Percentiles rank a stretch among this genome's conserved stretches.
Evolutionary conservation across 768 basidiomycete genomes (phyloP).

Genomic region (Leccinum barrowsii): DNA sequence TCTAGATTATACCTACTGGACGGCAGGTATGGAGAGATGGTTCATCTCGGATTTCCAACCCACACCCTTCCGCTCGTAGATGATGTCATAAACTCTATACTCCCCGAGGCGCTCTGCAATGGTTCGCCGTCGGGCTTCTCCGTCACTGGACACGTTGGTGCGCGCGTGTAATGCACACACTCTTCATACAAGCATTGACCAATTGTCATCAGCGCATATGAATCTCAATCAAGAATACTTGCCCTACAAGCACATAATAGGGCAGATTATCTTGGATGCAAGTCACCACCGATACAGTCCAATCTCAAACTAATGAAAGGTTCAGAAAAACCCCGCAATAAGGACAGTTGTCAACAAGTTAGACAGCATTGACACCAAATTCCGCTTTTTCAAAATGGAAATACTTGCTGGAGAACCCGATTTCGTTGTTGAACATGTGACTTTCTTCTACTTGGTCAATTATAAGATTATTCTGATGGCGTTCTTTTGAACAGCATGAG

Average conservation of each 20-base stretch:
- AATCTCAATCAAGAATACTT: constrained; percentile 90
- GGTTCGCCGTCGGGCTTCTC: constrained; percentile 87
- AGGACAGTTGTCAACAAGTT: constrained; percentile 95
- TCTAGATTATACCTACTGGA: constrained; percentile 87
- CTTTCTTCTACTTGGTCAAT: constrained; percentile 22
- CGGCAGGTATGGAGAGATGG: constrained; percentile 51
- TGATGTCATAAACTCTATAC: constrained; percentile 76
- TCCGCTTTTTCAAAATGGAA: constrained; percentile 96
- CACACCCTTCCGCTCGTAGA: constrained; percentile 41
- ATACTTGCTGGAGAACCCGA: constrained; percentile 87
- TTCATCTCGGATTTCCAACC: background rate
- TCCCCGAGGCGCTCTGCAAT: constrained; percentile 75
- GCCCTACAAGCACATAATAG: constrained; percentile 88
- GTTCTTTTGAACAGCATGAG: constrained; percentile 56
- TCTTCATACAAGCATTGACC: background rate
- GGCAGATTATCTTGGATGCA: constrained; percentile 89
- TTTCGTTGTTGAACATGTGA: constrained; percentile 82
- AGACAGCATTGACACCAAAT: constrained; percentile 77
- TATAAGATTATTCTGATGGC: background rate
- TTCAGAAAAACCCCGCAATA: constrained; percentile 80
- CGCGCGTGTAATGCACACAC: constrained; percentile 15
- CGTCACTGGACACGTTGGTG: constrained; percentile 87
- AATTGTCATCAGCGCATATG: constrained; percentile 64
- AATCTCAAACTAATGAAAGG: constrained; percentile 7
- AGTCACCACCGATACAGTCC: constrained; percentile 24